A percentile compares a stretch with the other conserved stretches of the same genome.
Evolutionary conservation across 805 yeast species (phyloP).

Genomic region (Yueomyces sinensis): DNA sequence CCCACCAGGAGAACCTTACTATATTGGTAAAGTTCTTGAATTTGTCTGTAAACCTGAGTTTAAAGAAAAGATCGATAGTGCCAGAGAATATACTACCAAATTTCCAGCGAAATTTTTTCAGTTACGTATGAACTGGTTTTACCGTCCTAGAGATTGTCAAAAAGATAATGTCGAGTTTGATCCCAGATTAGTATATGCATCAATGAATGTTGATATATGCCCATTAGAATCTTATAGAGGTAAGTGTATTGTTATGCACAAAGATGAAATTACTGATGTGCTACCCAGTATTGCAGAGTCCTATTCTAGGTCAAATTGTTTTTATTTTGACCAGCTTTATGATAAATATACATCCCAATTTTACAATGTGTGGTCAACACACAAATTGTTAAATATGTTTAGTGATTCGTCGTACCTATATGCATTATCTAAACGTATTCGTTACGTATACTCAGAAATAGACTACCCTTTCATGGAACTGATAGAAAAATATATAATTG

Average conservation of each 20-base stretch:
- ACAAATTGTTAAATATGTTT: conserved; percentile 43
- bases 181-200: conserved; percentile 66
- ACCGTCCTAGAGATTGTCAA: conserved; percentile 75
- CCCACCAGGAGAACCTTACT: conserved; percentile 91
- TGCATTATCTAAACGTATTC: conserved; percentile 56
- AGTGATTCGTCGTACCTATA: conserved; percentile 38
- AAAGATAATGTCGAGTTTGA: conserved; percentile 36
- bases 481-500: conserved; percentile 10
- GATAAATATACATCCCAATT: conserved; percentile 75
- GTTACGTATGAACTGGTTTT: conserved; percentile 80
- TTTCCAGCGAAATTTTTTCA: conserved; percentile 39
- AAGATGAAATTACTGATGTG: conserved; percentile 46
- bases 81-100: conserved; percentile 8
- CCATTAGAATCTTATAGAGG: conserved; percentile 71
- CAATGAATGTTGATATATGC: conserved; percentile 76
- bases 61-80: conserved; percentile 6
- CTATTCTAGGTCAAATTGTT: conserved; percentile 47
- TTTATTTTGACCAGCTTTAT: conserved; percentile 75
- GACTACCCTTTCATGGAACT: conserved; percentile 17
- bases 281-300: conserved; percentile 32
- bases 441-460: conserved; percentile 60
- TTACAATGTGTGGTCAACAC: conserved; percentile 66
- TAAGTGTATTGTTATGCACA: conserved; percentile 53
- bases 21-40: conserved; percentile 73
- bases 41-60: conserved; percentile 30